Conservation (phyloP, 2,329 filamentous ascomycete genomes). For the Sporothrix pallida region DNA sequence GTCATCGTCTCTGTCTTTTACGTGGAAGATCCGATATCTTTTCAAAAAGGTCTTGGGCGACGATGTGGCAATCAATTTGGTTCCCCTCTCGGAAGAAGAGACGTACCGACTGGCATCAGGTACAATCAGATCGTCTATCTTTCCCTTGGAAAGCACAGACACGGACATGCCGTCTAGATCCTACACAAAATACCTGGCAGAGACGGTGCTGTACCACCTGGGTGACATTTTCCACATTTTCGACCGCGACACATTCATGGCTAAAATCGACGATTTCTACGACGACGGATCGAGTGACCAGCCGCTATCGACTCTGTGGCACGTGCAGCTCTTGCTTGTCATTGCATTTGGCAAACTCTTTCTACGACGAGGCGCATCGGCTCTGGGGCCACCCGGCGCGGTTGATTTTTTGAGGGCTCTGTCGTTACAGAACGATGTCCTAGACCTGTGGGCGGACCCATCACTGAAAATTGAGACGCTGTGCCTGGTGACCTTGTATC, state of each 20-base stretch:
- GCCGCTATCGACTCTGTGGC: slow-evolving; percentile 1
- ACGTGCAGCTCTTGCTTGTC: background rate
- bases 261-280: background rate
- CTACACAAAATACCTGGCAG: background rate
- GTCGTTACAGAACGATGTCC: background rate
- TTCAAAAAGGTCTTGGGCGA: background rate
- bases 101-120: background rate
- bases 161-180: slow-evolving; percentile 1
- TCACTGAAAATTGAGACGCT: background rate
- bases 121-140: background rate
- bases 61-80: background rate
- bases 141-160: background rate
- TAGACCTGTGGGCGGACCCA: slow-evolving; percentile 10
- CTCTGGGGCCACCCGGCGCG: background rate
- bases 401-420: slow-evolving; percentile 6
- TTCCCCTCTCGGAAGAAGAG: background rate
- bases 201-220: background rate
- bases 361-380: slow-evolving; percentile 2
- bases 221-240: slow-evolving; percentile 15
- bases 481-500: background rate
- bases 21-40: slow-evolving; percentile 2
- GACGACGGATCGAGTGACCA: background rate
- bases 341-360: slow-evolving; percentile 18
- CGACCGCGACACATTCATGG: background rate
- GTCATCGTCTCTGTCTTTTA: background rate